These are phyloP conservation scores for Halophytophthora polymorphica DNA, from an alignment of 352 stramenopile genomes.

Conservation along the genomic window DNA sequence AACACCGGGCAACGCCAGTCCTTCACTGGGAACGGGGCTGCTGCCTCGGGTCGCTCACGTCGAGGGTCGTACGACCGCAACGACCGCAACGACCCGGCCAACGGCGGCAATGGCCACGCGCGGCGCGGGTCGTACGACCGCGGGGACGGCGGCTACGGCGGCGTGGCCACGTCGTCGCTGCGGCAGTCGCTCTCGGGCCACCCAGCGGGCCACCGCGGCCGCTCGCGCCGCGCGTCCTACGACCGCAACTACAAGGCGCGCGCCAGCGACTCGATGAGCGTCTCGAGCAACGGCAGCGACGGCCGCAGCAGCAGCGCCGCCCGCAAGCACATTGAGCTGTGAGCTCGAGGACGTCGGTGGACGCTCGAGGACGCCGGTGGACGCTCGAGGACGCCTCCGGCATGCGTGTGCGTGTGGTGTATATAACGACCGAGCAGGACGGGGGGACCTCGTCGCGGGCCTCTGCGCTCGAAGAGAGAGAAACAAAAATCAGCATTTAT, in stretches of 20 bases:
- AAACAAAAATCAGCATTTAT: too few relatives aligned
- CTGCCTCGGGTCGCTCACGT: slow-evolving; percentile 24
- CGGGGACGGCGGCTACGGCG: slow-evolving; percentile 17
- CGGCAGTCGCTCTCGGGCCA: slow-evolving; percentile 33
- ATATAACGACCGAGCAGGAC: too few relatives aligned
- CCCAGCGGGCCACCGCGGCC: slow-evolving; percentile 37
- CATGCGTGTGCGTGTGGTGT: too few relatives aligned
- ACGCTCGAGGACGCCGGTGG: too few relatives aligned
- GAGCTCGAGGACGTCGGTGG: too few relatives aligned
- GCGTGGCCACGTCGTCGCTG: slow-evolving; percentile 32
- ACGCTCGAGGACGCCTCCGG: too few relatives aligned
- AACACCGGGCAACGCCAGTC: slow-evolving; percentile 34
- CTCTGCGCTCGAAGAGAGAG: too few relatives aligned
- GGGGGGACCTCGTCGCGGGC: too few relatives aligned
- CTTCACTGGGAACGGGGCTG: slow-evolving; percentile 27
- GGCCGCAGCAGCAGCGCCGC: slow-evolving; percentile 9
- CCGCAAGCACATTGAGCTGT: slow-evolving; percentile 78
- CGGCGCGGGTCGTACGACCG: slow-evolving; percentile 27
- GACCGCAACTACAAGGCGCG: slow-evolving; percentile 49
- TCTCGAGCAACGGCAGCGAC: slow-evolving; percentile 45
- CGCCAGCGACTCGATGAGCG: slow-evolving; percentile 49
- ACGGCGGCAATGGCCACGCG: slow-evolving; percentile 9
- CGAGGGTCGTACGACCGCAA: slow-evolving; percentile 54
- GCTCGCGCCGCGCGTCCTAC: slow-evolving; percentile 59
- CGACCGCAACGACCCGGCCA: slow-evolving; percentile 26